Percentiles rank a stretch among this genome's conserved stretches.
These are phyloP conservation scores for Monosporascus sp. DNA, from an alignment of 2,329 filamentous ascomycete species.

Conservation along the genomic window DNA sequence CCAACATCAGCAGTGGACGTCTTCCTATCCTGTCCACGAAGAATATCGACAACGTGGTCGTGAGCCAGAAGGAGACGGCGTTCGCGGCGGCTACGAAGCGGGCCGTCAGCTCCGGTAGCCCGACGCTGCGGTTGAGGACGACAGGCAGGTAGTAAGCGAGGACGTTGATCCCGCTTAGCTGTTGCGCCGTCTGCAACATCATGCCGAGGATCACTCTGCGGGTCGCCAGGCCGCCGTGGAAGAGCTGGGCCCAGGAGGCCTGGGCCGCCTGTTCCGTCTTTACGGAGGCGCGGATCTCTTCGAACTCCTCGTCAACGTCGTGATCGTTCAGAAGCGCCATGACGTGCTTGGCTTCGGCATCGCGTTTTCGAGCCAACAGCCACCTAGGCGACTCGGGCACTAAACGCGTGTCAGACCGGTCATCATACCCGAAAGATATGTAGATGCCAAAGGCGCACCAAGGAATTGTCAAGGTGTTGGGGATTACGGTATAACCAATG, in stretches of 20 bases:
- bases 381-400: neutral
- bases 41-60: neutral
- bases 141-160: conserved; percentile 4
- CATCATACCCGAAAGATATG: neutral
- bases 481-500: too few relatives aligned
- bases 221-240: conserved; percentile 2
- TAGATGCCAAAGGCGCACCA: too few relatives aligned
- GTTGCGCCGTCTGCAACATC: conserved; percentile 1
- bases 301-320: conserved; percentile 2
- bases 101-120: conserved; percentile 1
- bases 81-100: conserved; percentile 3
- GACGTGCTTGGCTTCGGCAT: conserved; percentile 1
- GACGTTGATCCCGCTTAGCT: conserved; percentile 6
- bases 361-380: neutral
- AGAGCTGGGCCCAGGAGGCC: conserved; percentile 3
- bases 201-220: conserved; percentile 2
- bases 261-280: conserved; percentile 2
- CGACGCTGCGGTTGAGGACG: conserved; percentile 2
- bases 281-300: conserved; percentile 2
- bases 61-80: conserved; percentile 2
- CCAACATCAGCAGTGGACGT: conserved; percentile 2
- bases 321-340: conserved; percentile 1
- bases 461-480: too few relatives aligned
- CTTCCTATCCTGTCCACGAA: conserved; percentile 3
- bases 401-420: neutral